phyloP scores from a whole-genome alignment of 495 filamentous ascomycete species.

The Aspergillus baeticus region DNA sequence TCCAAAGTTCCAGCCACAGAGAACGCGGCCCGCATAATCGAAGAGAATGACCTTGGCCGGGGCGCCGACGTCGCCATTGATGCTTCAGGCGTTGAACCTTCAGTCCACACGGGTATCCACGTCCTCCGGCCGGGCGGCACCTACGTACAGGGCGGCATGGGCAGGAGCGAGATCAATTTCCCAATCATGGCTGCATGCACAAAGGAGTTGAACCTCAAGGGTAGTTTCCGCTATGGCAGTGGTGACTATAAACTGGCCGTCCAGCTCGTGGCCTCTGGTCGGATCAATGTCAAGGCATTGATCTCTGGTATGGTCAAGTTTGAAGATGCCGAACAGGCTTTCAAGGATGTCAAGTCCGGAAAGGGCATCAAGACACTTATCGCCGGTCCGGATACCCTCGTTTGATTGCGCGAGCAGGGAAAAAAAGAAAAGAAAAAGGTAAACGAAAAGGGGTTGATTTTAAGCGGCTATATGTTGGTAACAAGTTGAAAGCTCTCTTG shows the following conservation, averaged over 20 bases:
- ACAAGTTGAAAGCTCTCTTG: too few relatives aligned
- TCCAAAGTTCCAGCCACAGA: constrained; percentile 32
- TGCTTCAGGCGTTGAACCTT: constrained; percentile 54
- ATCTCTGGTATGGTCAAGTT: constrained; percentile 54
- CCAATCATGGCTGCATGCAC: constrained; percentile 57
- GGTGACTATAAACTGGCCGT: constrained; percentile 57
- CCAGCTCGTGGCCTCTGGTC: constrained; percentile 48
- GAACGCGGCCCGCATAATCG: constrained; percentile 41
- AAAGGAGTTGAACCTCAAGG: constrained; percentile 52
- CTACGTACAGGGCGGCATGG: constrained; percentile 63
- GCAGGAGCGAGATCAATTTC: constrained; percentile 53
- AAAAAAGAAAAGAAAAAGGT: too few relatives aligned
- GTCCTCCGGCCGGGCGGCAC: constrained; percentile 52
- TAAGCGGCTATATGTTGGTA: too few relatives aligned
- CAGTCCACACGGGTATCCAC: constrained; percentile 53
- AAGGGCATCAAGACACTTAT: constrained; percentile 51
- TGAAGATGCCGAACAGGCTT: constrained; percentile 52
- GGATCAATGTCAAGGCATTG: constrained; percentile 48
- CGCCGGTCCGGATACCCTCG: constrained; percentile 28
- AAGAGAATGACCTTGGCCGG: constrained; percentile 41
- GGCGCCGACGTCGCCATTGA: constrained; percentile 59
- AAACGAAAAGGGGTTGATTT: too few relatives aligned
- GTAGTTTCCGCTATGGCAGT: constrained; percentile 53
- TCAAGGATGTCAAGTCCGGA: constrained; percentile 45
- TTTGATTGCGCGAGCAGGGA: too few relatives aligned